Evolutionary conservation across 129 eudicot species (phyloP), one percentile per base, ranked within the genome.

Genomic region (Ambrosia artemisiifolia): DNA sequence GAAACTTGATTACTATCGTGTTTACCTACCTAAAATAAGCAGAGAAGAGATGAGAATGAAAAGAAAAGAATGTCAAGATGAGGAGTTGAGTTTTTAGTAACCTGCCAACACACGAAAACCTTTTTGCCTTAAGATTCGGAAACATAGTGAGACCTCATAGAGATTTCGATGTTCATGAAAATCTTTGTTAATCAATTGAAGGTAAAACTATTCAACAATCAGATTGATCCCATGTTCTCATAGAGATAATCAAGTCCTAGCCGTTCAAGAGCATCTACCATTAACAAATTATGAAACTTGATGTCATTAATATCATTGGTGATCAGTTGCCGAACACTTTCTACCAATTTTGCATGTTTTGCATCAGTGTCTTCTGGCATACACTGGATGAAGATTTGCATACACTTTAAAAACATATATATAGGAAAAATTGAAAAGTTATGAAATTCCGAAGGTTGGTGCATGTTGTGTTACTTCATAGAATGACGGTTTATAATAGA

Each of bases 51-150:
- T 38, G 43, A 38, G 43, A n/a, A n/a, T n/a, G n/a, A n/a, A n/a
- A n/a, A n/a, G n/a, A 5, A 2, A 38, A 38, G 6, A 38, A 38
- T 5, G 1, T 8, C 43, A 38, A 7, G 8, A 38, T 38, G 43
- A 38, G 43, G 8, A 38, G 43, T 38, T 5, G 43, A 12, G 40
- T 57, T 7, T 1, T 4, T 17, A 68, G 9, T 13, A 28, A 85
- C 95, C 86, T 80, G 86, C 66, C 0, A 80, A 47, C 13, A 86
- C 73, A 3, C 53, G 20, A 75, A 73, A 77, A 8, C 87, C 91
- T 20, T 84, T 62, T 32, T 89, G 90, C 63, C 96, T 80, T 14
- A 89, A 61, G 20, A 89, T 65, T 28, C 92, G 80, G 65, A 89
- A 88, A 30, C 44, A 61, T 7, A 82, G 67, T 0, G 96, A 84